A percentile compares a stretch with the other conserved stretches of the same genome.
phyloP scores from a whole-genome alignment of 305 asterid species.

The Fraxinus angustifolia region DNA sequence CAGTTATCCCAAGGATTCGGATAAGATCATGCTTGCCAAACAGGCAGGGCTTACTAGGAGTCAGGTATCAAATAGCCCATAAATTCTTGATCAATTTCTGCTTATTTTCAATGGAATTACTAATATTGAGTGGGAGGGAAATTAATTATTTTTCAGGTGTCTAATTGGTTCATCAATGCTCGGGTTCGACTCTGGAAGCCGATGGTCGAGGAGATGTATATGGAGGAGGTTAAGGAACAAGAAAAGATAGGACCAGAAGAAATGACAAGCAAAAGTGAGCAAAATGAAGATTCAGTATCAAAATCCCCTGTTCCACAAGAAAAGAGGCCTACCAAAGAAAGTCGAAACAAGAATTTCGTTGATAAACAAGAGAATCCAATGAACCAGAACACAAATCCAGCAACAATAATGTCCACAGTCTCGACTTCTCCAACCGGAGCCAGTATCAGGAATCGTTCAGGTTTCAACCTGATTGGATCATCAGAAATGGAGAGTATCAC shows the following conservation, averaged over 20 bases:
- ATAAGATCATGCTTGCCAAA: slow-evolving; percentile 87
- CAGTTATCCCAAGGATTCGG: slow-evolving; percentile 96
- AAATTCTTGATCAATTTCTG: neutral
- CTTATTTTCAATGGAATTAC: neutral
- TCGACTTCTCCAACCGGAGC: slow-evolving; percentile 42
- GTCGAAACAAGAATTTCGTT: slow-evolving; percentile 31
- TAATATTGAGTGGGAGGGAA: neutral
- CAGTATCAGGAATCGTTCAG: slow-evolving; percentile 35
- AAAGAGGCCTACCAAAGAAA: slow-evolving; percentile 33
- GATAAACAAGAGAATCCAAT: slow-evolving; percentile 28
- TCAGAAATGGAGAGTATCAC: slow-evolving; percentile 56
- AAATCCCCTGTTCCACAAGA: slow-evolving; percentile 40
- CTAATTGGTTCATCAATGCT: slow-evolving; percentile 89
- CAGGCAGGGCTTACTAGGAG: slow-evolving; percentile 92
- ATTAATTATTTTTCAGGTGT: slow-evolving; percentile 44
- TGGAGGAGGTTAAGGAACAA: slow-evolving; percentile 73
- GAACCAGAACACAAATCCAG: slow-evolving; percentile 26
- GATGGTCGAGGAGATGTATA: slow-evolving; percentile 94
- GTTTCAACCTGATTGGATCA: slow-evolving; percentile 59
- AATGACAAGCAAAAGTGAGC: slow-evolving; percentile 44
- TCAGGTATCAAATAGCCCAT: slow-evolving; percentile 50
- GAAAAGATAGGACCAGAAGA: slow-evolving; percentile 59
- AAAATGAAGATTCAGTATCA: slow-evolving; percentile 50
- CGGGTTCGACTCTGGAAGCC: slow-evolving; percentile 94
- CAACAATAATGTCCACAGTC: slow-evolving; percentile 31